phyloP scores from a whole-genome alignment of 2,329 filamentous ascomycete species.

The Beauveria pseudobassiana region DNA sequence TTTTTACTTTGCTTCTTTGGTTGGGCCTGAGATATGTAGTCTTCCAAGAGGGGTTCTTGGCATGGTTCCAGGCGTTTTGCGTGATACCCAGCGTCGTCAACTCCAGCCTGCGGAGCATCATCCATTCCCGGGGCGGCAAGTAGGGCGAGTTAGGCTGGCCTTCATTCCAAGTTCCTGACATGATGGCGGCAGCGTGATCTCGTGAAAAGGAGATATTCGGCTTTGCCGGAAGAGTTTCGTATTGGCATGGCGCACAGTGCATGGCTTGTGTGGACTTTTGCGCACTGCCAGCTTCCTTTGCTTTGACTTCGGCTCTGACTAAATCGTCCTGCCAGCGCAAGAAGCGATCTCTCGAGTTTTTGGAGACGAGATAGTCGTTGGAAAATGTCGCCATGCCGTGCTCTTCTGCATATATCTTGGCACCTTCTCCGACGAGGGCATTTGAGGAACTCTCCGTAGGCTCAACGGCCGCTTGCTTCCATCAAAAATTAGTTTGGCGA shows the following conservation, averaged over 20 bases:
- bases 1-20: not conserved
- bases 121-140: slow-evolving; percentile 9
- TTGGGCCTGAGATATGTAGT: not conserved
- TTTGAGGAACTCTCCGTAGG: slow-evolving; percentile 88
- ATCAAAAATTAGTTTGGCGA: slow-evolving; percentile 78
- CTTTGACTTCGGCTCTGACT: slow-evolving; percentile 47
- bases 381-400: slow-evolving; percentile 67
- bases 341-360: slow-evolving; percentile 70
- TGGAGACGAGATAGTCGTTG: slow-evolving; percentile 73
- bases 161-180: slow-evolving; percentile 55
- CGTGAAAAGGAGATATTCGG: slow-evolving; percentile 20
- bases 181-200: slow-evolving; percentile 47
- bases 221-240: slow-evolving; percentile 25
- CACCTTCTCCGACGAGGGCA: slow-evolving; percentile 78
- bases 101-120: slow-evolving; percentile 3
- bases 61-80: slow-evolving; percentile 4
- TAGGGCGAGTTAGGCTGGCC: slow-evolving; percentile 53
- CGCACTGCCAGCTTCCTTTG: slow-evolving; percentile 19
- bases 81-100: not conserved
- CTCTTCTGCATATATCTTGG: slow-evolving; percentile 76
- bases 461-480: slow-evolving; percentile 69
- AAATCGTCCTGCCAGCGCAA: slow-evolving; percentile 72
- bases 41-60: slow-evolving; percentile 6
- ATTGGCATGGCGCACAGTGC: slow-evolving; percentile 23
- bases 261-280: slow-evolving; percentile 13